Evolutionary conservation across 208 protist species (phyloP), one percentile per base, ranked within the genome.

Genomic region (Wallacemonas sp.): DNA sequence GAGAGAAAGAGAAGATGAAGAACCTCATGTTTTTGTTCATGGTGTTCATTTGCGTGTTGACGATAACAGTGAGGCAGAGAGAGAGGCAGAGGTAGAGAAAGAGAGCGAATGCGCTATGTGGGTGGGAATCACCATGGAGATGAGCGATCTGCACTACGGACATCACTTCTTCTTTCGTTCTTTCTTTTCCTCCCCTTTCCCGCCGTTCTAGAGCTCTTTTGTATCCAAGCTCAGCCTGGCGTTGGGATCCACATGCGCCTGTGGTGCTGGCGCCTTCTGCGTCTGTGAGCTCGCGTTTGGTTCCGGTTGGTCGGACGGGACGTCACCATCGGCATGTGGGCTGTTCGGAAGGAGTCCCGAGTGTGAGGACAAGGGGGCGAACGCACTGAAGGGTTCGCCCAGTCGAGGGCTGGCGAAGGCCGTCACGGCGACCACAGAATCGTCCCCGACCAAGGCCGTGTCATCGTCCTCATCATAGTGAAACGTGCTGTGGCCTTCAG

Each of bases 41-140:
- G n/a, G n/a, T n/a, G n/a, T n/a, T n/a, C n/a, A n/a, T n/a, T n/a
- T n/a, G n/a, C n/a, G n/a, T n/a, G n/a, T n/a, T n/a, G n/a, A n/a
- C n/a, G n/a, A n/a, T n/a, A n/a, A n/a, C n/a, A n/a, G n/a, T n/a
- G n/a, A n/a, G n/a, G n/a, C n/a, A n/a, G n/a, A n/a, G n/a, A n/a
- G n/a, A 38, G 34, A 36, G 3, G 52, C 29, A 56, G 43, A 61
- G 58, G 36, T 17, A 47, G 44, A 68, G 60, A 67, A 58, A 68
- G 55, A 68, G 19, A 68, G 38, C 12, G 2, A 48, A 65, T 36
- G 41, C 41, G 17, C n/a, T n/a, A n/a, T n/a, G n/a, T n/a, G n/a
- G n/a, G n/a, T n/a, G n/a, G n/a, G n/a, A n/a, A n/a, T n/a, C n/a
- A n/a, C n/a, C n/a, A n/a, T n/a, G n/a, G n/a, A n/a, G n/a, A n/a